Base-by-base conservation (phyloP, 257 asterid genomes). In the Petunia axillaris region DNA sequence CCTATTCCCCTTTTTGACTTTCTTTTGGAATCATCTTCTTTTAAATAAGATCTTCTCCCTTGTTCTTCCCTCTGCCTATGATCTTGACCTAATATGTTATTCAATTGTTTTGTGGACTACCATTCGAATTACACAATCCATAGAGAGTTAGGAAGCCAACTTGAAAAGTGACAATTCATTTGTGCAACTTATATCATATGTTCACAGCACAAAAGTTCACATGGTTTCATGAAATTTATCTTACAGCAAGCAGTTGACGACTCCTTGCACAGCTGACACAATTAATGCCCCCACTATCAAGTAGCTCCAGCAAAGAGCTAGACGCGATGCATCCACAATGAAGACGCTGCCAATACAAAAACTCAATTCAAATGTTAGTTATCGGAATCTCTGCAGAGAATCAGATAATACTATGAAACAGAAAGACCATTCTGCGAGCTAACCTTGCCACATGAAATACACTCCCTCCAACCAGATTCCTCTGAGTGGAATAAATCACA, bases 311-410 rank as follows among this genome's bases (percentile, higher is more conserved):
- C 81, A 84, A 88, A 14, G 94, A 85, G 87, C 85, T 90, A 57
- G 99, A 93, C 82, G 97, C 97, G 88, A 92, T 82, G 90, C 99
- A 95, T 71, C 99, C 99, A 85, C 98, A 95, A 76, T 95, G 99
- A 89, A 95, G 95, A 86, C 88, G 92, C 99, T 95, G 93, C 84
- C 81, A 85, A 83, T 74, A 58, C 41, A 46, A 68, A 76, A 79
- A 37, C 66, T 36, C 79, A 62, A 2, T 44, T 66, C 48, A 70
- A 55, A 44, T 64, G 81, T 71, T 70, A 55, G 66, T 59, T 46
- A 76, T 41, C 40, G 60, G 58, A 76, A 66, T 4, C 15, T 68
- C 36, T 55, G 59, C 76, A 75, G 71, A 74, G 43, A 66, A 81
- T 63, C 37, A 59, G 52, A 64, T 54, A 37, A 40, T 48, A 79